Evolutionary conservation across 2,329 filamentous ascomycete species (phyloP).

Genomic region (Plectosphaerella plurivora): DNA sequence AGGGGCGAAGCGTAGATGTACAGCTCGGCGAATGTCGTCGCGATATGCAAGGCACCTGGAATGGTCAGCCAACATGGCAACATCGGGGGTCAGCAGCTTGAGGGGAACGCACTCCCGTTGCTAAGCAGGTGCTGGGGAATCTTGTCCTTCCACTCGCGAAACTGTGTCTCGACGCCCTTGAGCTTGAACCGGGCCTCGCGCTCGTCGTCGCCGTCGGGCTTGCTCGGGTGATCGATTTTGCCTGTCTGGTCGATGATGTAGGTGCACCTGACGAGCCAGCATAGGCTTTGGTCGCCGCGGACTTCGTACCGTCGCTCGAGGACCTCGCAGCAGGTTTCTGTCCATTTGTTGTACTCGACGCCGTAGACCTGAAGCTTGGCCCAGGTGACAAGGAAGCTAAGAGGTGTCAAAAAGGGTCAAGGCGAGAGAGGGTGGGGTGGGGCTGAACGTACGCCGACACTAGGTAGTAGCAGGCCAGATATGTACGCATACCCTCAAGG

Average conservation of each 20-base stretch:
- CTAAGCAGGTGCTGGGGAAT: slow-evolving; percentile 29
- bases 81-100: background rate
- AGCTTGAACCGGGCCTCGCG: slow-evolving; percentile 39
- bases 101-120: slow-evolving; percentile 16
- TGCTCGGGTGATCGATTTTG: slow-evolving; percentile 20
- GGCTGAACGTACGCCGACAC: slow-evolving; percentile 31
- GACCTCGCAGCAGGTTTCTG: slow-evolving; percentile 36
- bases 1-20: slow-evolving; percentile 34
- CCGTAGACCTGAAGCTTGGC: slow-evolving; percentile 22
- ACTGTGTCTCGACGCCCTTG: slow-evolving; percentile 42
- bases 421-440: background rate
- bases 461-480: slow-evolving; percentile 39
- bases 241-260: slow-evolving; percentile 33
- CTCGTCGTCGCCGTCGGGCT: slow-evolving; percentile 22
- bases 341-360: slow-evolving; percentile 35
- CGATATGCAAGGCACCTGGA: slow-evolving; percentile 6
- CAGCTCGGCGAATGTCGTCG: slow-evolving; percentile 25
- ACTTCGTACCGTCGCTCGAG: slow-evolving; percentile 30
- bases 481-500: slow-evolving; percentile 39
- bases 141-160: slow-evolving; percentile 31
- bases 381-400: slow-evolving; percentile 35
- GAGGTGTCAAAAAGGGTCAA: background rate
- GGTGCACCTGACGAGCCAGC: slow-evolving; percentile 37
- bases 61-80: background rate
- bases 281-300: slow-evolving; percentile 36